A percentile compares a stretch with the other conserved stretches of the same genome.
phyloP scores from a whole-genome alignment of 768 basidiomycete genomes.

The Kondoa malvinella region DNA sequence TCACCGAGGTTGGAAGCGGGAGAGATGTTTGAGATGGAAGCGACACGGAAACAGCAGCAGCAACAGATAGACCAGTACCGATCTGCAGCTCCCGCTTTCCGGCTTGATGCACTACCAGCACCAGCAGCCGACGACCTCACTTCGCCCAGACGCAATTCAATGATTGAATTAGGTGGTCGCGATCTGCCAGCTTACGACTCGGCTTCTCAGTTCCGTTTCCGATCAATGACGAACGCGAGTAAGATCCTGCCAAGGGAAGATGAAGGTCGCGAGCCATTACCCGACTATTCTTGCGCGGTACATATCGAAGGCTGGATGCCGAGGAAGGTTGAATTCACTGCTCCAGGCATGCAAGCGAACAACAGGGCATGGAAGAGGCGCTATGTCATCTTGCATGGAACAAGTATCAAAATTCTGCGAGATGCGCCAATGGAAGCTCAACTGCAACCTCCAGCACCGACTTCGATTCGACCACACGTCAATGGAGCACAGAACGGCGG shows the following conservation, averaged over 20 bases:
- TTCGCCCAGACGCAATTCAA: neutral
- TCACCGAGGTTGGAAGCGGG: neutral
- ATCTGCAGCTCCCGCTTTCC: neutral
- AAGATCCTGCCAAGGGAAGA: conserved; percentile 40
- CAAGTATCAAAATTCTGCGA: conserved; percentile 52
- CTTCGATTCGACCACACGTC: neutral
- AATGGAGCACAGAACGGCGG: neutral
- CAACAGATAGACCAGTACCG: neutral
- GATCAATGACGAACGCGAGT: no score
- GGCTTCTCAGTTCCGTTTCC: no score
- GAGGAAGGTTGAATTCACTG: conserved; percentile 79
- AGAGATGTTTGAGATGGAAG: neutral
- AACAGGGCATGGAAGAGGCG: conserved; percentile 84
- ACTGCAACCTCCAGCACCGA: neutral
- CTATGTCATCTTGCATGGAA: conserved; percentile 79
- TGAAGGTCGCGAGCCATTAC: conserved; percentile 66
- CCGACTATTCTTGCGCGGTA: conserved; percentile 62
- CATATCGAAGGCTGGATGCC: conserved; percentile 66
- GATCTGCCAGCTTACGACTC: neutral
- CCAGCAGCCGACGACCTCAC: neutral
- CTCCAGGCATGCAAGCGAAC: conserved; percentile 67
- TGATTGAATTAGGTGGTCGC: conserved; percentile 1
- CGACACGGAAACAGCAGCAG: neutral
- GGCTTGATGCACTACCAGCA: neutral
- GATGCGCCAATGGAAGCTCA: conserved; percentile 30